Evolutionary conservation across 768 basidiomycete species (phyloP).

Genomic region (Sporobolomyces pararoseus): DNA sequence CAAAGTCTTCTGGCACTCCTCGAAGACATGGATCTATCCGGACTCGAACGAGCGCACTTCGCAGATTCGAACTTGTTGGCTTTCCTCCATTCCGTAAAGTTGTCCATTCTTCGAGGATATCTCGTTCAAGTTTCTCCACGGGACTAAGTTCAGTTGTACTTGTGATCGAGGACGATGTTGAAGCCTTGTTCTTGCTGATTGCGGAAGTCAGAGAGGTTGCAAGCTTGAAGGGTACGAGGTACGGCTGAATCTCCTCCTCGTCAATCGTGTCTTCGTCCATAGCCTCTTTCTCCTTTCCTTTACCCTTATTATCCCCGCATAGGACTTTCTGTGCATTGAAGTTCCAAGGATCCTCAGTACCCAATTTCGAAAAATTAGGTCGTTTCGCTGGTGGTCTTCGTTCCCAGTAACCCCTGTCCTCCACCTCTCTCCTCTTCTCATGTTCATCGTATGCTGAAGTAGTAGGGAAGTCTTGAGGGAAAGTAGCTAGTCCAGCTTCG

Average conservation of each 20-base stretch:
- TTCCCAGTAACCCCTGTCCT: conserved; percentile 65
- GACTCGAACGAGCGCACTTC: conserved; percentile 65
- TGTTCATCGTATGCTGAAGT: conserved; percentile 58
- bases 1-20: conserved; percentile 71
- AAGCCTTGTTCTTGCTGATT: conserved; percentile 60
- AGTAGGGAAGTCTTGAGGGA: conserved; percentile 75
- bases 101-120: not conserved
- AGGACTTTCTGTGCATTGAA: conserved; percentile 41
- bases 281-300: conserved; percentile 1
- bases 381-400: conserved; percentile 84
- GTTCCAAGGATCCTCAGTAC: conserved; percentile 49
- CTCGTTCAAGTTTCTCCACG: not conserved
- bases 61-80: not conserved
- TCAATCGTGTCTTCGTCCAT: not conserved
- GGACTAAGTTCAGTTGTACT: not conserved
- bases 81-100: conserved; percentile 47
- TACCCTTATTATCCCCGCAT: too few relatives aligned
- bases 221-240: not conserved
- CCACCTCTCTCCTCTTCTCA: conserved; percentile 55
- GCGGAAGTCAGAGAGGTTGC: conserved; percentile 55
- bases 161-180: conserved; percentile 43
- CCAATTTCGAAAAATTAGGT: conserved; percentile 64
- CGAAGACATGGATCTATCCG: conserved; percentile 60
- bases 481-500: conserved; percentile 69
- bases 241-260: not conserved